Base-by-base conservation (phyloP, 2,329 filamentous ascomycete species). In the Colletotrichum australisinense region DNA sequence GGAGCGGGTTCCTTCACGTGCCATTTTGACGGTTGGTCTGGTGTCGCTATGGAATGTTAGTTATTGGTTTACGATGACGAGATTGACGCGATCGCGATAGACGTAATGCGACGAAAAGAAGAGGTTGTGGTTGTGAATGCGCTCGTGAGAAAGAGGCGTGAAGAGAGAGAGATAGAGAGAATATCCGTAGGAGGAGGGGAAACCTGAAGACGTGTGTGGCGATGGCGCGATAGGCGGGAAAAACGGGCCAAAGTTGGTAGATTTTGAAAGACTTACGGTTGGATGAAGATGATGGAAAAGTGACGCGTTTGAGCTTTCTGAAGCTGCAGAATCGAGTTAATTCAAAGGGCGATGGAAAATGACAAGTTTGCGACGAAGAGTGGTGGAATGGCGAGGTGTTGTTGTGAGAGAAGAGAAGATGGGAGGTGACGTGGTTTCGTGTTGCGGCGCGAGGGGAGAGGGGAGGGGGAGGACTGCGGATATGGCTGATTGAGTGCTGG, bases 1-100 rank as follows among this genome's bases (percentile, higher is more conserved):
- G 63, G 87, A 88, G 79, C 86, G 86, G 67, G 86, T 88, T 76
- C 86, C 86, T 83, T 87, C 86, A 78, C 86, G 86, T 76, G 84
- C 81, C 86, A 88, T 88, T 72, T 76, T 66, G 52, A 49, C 46
- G 19, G 9, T 38, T 59, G 32, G 49, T 46, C 56, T 26, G 55
- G 26, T 19, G 55, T 62, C 58, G 70, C 67, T 22, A 1, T 28
- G 8, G 2, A 7, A 22, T 19, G 28, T 66, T 5, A 22, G 67
- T 19, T 22, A 9, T 1, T 4, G 28, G 24, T 16, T 32, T 2
- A 35, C 3, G 19, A 32, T 22, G 16, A 30, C 12, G 19, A 46
- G 30, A 57, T 24, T 12, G 56, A 73, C 53, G 71, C 71, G 71
- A 73, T 12, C 35, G 38, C 4, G 56, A 52, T 14, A n/a, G 32